Base-by-base conservation (phyloP, 2,329 filamentous ascomycete genomes). In the Cordyceps farinosa region DNA sequence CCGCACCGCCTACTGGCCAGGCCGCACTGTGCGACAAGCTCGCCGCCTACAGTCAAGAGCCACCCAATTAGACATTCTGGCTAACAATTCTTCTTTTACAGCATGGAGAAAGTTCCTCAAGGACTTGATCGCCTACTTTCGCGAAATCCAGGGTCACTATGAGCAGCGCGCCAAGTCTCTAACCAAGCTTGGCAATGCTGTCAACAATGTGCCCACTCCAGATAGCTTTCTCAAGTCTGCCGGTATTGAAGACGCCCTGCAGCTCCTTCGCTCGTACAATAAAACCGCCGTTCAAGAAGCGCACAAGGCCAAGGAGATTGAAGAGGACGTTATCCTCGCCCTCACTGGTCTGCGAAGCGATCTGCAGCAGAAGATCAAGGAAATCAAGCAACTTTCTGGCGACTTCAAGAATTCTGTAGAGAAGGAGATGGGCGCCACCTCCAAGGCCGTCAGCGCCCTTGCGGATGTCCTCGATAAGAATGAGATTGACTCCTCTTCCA, bases 381-480 rank as follows among this genome's bases (percentile, higher is more conserved):
- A 99, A 77, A 99, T 99, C 79, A 97, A 96, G 78, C 89, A 87
- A 68, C 80, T 99, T 17, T 90, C 92, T 6, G 90, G 92, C 17
- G 95, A 99, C 75, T 99, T 99, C 78, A 97, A 97, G 78, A 99
- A 97, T 73, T 90, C 89, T 0, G 92, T 99, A 10, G 92, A 97
- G 32, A 97, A 94, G 78, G 95, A 98, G 76, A 94, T 96, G 80
- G 93, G 97, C 27, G 80, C 76, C 22, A 97, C 95, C 0, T 84
- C 88, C 65, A 91, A 87, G 73, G 89, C 89, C 17, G 91, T 98
- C 32, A 87, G 88, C 60, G 82, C 87, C 38, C 80, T 97, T n/a
- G 89, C 95, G 67, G 93, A 97, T 65, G 85, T 89, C 1, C 78
- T 99, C 38, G 89, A 90, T 17, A 85, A 91, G 69, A 88, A 88